Conservation (phyloP, 2,329 filamentous ascomycete genomes). For the Diaporthe batatas region DNA sequence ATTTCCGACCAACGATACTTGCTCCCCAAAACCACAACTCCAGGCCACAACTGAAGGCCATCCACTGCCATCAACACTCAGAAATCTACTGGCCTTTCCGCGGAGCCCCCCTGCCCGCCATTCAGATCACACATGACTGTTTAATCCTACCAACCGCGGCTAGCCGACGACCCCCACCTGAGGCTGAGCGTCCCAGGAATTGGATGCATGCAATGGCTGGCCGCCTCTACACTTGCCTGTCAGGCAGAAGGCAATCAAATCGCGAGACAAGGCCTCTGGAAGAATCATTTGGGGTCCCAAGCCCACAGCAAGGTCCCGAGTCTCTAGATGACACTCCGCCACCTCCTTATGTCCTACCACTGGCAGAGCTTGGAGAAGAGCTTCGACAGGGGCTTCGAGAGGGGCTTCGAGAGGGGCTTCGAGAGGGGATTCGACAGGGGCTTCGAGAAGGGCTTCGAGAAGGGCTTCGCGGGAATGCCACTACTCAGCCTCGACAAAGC, state of each 20-base stretch:
- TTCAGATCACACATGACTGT: not conserved
- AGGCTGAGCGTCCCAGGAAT: not conserved
- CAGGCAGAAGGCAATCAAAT: not conserved
- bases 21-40: constrained; percentile 1
- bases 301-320: not conserved
- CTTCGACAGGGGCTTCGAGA: not conserved
- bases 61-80: not conserved
- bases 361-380: too few species aligned
- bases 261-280: constrained; percentile 12
- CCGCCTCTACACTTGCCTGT: not conserved
- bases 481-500: constrained; percentile 6
- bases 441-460: too few species aligned
- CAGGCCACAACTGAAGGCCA: not conserved
- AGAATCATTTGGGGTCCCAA: not conserved
- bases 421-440: too few species aligned
- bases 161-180: not conserved
- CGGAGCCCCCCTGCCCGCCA: not conserved
- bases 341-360: not conserved
- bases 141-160: not conserved
- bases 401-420: not conserved
- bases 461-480: not conserved
- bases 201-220: not conserved
- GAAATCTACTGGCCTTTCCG: constrained; percentile 2
- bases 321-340: not conserved
- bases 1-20: not conserved